These are phyloP conservation scores for Populus tremula DNA, from an alignment of 345 rosid genomes.

Conservation along the genomic window DNA sequence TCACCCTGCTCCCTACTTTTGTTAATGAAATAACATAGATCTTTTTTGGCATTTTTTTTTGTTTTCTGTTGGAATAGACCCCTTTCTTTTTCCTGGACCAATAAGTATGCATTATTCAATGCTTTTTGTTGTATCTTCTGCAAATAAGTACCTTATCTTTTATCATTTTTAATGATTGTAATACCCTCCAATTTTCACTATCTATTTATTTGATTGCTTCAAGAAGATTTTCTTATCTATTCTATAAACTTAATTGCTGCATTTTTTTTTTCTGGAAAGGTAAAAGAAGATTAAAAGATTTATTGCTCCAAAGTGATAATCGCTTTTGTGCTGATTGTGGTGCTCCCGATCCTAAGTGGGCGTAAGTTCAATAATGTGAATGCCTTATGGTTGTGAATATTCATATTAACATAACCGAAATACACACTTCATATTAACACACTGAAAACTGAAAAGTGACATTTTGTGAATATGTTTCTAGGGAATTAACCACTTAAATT, in stretches of 20 bases:
- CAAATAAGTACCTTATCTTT: background rate
- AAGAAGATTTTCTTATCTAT: background rate
- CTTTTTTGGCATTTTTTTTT: background rate
- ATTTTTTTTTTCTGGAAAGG: constrained; percentile 36
- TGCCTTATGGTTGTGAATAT: constrained; percentile 2
- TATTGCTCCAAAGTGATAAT: constrained; percentile 74
- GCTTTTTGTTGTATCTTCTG: background rate
- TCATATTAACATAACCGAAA: background rate
- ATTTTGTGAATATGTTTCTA: background rate
- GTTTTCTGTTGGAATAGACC: background rate
- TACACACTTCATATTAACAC: background rate
- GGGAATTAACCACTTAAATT: background rate
- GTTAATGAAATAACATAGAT: background rate
- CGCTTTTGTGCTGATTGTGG: constrained; percentile 90
- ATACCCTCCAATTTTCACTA: background rate
- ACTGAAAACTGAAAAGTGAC: background rate
- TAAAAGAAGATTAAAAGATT: constrained; percentile 68
- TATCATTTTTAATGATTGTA: background rate
- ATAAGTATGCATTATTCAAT: background rate
- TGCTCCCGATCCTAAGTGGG: constrained; percentile 99
- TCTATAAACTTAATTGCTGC: background rate
- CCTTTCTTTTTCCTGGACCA: background rate
- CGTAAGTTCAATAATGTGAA: constrained; percentile 55
- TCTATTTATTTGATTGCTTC: background rate
- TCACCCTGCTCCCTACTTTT: background rate